phyloP scores from a whole-genome alignment of 2,329 filamentous ascomycete species.

The Chrysoporthe deuterocubensis region DNA sequence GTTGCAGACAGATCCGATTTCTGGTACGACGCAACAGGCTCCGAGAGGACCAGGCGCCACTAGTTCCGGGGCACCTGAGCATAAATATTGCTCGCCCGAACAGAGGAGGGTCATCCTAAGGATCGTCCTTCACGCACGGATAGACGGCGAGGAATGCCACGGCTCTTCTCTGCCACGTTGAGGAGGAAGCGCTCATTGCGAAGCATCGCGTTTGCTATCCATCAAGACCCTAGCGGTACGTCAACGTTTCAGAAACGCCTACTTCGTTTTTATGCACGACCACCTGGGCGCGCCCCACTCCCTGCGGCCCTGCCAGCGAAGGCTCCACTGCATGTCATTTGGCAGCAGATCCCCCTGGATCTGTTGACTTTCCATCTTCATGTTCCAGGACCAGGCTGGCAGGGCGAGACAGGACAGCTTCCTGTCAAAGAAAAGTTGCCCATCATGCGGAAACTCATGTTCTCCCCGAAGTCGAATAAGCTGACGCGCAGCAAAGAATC shows the following conservation, averaged over 20 bases:
- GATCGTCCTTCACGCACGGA: neutral
- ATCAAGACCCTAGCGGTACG: slow-evolving; percentile 38
- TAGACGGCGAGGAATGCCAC: neutral
- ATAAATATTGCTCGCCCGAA: neutral
- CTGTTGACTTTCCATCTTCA: slow-evolving; percentile 31
- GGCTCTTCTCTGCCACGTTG: slow-evolving; percentile 29
- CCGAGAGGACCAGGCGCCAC: neutral
- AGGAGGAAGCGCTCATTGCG: slow-evolving; percentile 32
- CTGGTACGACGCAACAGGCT: slow-evolving; percentile 1
- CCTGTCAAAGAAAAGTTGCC: slow-evolving; percentile 20
- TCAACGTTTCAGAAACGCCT: slow-evolving; percentile 25
- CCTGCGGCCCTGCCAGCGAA: slow-evolving; percentile 17
- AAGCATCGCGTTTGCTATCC: slow-evolving; percentile 33
- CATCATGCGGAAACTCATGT: slow-evolving; percentile 30
- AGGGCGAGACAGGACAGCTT: slow-evolving; percentile 25
- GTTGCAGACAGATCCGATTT: neutral
- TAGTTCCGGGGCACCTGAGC: neutral
- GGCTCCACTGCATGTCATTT: slow-evolving; percentile 29
- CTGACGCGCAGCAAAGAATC: slow-evolving; percentile 30
- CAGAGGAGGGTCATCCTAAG: neutral
- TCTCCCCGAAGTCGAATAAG: slow-evolving; percentile 28
- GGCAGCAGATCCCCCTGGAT: slow-evolving; percentile 25
- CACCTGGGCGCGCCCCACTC: slow-evolving; percentile 25
- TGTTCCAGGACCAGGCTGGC: slow-evolving; percentile 24
- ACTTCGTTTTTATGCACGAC: slow-evolving; percentile 20